Evolutionary conservation across 2,329 filamentous ascomycete species (phyloP), one percentile per base, ranked within the genome.

Genomic region (Penicillium polonicum): DNA sequence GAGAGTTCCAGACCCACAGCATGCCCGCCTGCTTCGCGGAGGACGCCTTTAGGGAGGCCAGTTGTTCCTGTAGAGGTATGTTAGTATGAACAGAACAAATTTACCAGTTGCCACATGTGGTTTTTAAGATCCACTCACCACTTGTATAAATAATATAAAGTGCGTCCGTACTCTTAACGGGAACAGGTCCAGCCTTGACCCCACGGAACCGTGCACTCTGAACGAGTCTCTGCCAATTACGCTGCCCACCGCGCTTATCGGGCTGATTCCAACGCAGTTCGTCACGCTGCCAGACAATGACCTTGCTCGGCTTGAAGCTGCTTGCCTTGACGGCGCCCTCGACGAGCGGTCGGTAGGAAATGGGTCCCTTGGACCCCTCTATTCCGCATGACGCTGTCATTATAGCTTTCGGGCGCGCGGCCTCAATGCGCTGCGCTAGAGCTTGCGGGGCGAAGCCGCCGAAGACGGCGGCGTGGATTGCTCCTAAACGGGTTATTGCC

Each of bases 101-200:
- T 15, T 6, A 33, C 12, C 12, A 33, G 31, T 13, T 5, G 6
- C 7, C 8, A 5, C 9, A 35, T 6, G 12, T n/a, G 6, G 15
- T 7, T 13, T 21, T 33, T 33, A 6, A 15, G 4, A 19, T 23
- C 15, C 8, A 54, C 62, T 55, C 65, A 80, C 79, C 85, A 50
- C 87, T 91, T 0, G 91, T 96, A 71, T 96, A 93, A 57, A 96
- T 95, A 65, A 95, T 89, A 74, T 97, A 96, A n/a, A 96, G 77
- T 1, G 85, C 85, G 65, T 96, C 91, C 8, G 83, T 87, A 52
- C 90, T 90, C 61, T 83, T 86, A 2, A 96, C 86, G 0, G 92
- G 86, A 13, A 96, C 91, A 57, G 90, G 88, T 7, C 82, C 87
- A 0, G 89, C 89, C 68, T 82, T 87, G 36, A 92, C 66, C 0